A percentile compares a stretch with the other conserved stretches of the same genome.
These are phyloP conservation scores for Podaxis sp. DNA, from an alignment of 768 basidiomycete genomes.

Conservation along the genomic window DNA sequence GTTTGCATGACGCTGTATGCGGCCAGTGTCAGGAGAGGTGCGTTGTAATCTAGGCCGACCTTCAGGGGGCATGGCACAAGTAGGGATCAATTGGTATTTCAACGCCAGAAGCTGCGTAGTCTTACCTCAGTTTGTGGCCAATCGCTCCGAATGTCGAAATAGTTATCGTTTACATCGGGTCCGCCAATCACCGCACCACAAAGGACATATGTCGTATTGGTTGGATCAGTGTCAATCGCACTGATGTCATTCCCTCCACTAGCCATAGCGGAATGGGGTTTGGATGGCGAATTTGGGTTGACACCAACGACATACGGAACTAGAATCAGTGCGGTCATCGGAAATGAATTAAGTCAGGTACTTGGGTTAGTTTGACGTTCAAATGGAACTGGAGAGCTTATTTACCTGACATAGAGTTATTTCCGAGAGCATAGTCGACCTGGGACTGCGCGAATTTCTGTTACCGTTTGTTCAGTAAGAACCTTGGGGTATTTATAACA, in stretches of 20 bases:
- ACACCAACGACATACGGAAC: slow-evolving; percentile 84
- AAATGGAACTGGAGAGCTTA: slow-evolving; percentile 15
- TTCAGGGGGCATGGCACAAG: slow-evolving; percentile 18
- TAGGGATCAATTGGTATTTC: neutral
- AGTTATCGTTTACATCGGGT: slow-evolving; percentile 70
- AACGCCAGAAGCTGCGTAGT: neutral
- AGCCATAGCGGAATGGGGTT: slow-evolving; percentile 88
- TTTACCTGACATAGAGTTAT: slow-evolving; percentile 83
- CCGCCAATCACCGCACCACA: slow-evolving; percentile 91
- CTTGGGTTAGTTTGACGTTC: neutral
- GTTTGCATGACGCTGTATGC: slow-evolving; percentile 73
- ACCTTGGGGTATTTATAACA: neutral
- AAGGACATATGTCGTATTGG: slow-evolving; percentile 66
- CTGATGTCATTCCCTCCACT: slow-evolving; percentile 73
- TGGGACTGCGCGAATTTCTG: slow-evolving; percentile 75
- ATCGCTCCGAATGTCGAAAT: slow-evolving; percentile 82
- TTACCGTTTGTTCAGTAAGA: neutral
- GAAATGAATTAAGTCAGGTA: neutral
- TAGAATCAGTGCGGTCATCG: slow-evolving; percentile 17
- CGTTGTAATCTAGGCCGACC: slow-evolving; percentile 87
- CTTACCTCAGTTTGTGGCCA: slow-evolving; percentile 85
- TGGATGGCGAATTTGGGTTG: slow-evolving; percentile 86
- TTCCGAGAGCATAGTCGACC: slow-evolving; percentile 77
- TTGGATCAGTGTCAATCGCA: slow-evolving; percentile 68
- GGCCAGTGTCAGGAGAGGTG: slow-evolving; percentile 82